Evolutionary conservation across 2,329 filamentous ascomycete species (phyloP).

Genomic region (Phoma sp.): DNA sequence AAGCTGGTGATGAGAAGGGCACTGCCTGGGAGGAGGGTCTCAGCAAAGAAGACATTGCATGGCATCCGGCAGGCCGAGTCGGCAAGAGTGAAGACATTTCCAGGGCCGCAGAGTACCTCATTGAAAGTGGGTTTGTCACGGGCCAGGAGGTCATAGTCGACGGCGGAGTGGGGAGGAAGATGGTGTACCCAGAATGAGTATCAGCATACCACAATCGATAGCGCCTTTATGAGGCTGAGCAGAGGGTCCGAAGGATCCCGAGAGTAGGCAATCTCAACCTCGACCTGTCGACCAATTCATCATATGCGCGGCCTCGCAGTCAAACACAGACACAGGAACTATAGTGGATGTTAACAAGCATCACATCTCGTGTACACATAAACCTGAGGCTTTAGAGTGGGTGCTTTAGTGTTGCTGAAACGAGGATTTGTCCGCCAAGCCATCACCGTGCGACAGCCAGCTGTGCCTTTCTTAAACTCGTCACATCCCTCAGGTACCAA

Average conservation of each 20-base stretch:
- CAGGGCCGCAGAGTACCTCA: conserved; percentile 51
- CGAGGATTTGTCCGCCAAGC: conserved; percentile 13
- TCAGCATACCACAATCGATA: conserved; percentile 3
- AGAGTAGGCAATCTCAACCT: conserved; percentile 10
- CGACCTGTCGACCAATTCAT: conserved; percentile 7
- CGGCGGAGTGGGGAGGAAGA: conserved; percentile 55
- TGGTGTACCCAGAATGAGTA: conserved; percentile 49
- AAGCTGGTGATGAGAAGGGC: conserved; percentile 50
- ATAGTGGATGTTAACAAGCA: background rate
- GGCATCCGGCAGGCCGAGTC: conserved; percentile 59
- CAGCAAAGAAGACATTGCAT: conserved; percentile 53
- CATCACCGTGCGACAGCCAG: conserved; percentile 1
- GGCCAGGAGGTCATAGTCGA: conserved; percentile 56
- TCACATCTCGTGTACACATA: background rate
- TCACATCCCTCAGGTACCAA: background rate
- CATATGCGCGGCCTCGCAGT: background rate
- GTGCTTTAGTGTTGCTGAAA: conserved; percentile 12
- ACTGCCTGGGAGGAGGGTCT: conserved; percentile 56
- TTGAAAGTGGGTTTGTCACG: conserved; percentile 50
- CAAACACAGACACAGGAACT: background rate
- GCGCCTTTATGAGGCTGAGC: conserved; percentile 7
- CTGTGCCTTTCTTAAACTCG: conserved; percentile 13
- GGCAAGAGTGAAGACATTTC: conserved; percentile 58
- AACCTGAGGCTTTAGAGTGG: conserved; percentile 7
- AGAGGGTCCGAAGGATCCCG: conserved; percentile 1